A percentile compares a stretch with the other conserved stretches of the same genome.
phyloP scores from a whole-genome alignment of 129 eudicot species.

The Flaveria brownii region DNA sequence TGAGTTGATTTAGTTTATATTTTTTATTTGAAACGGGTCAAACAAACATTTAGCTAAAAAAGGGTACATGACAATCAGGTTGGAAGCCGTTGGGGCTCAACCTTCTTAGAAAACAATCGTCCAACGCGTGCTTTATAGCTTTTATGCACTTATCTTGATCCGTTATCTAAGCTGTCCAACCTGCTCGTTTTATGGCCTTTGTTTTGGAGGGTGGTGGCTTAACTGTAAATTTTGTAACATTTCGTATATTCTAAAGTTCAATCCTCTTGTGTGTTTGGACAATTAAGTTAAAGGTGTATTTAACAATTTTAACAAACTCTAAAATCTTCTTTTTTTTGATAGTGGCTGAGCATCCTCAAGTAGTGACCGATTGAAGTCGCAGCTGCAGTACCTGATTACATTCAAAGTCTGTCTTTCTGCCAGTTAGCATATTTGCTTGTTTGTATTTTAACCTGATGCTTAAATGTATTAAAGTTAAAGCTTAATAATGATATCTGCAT shows the following conservation, averaged over 20 bases:
- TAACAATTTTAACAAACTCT: not conserved
- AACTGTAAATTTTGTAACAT: not conserved
- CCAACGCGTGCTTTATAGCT: not conserved
- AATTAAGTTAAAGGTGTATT: not conserved
- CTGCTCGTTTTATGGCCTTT: not conserved
- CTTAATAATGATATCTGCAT: conserved; percentile 30
- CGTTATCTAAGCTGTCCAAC: not conserved
- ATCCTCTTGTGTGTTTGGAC: not conserved
- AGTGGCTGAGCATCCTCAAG: conserved; percentile 20
- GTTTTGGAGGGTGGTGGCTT: not conserved
- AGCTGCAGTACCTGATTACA: conserved; percentile 17
- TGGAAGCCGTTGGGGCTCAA: too few relatives aligned
- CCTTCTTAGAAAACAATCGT: too few relatives aligned
- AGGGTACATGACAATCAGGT: not conserved
- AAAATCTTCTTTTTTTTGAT: not conserved
- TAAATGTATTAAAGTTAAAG: conserved; percentile 27
- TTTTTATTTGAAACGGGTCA: not conserved
- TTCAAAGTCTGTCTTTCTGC: conserved; percentile 11
- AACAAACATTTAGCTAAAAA: not conserved
- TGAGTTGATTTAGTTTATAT: not conserved
- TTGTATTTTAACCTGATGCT: conserved; percentile 28
- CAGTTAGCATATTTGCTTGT: conserved; percentile 22
- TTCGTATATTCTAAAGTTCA: not conserved
- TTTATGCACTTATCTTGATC: not conserved
- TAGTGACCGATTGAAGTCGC: conserved; percentile 3